Conservation (phyloP, 495 filamentous ascomycete genomes). For the Glutinoglossum americanum region DNA sequence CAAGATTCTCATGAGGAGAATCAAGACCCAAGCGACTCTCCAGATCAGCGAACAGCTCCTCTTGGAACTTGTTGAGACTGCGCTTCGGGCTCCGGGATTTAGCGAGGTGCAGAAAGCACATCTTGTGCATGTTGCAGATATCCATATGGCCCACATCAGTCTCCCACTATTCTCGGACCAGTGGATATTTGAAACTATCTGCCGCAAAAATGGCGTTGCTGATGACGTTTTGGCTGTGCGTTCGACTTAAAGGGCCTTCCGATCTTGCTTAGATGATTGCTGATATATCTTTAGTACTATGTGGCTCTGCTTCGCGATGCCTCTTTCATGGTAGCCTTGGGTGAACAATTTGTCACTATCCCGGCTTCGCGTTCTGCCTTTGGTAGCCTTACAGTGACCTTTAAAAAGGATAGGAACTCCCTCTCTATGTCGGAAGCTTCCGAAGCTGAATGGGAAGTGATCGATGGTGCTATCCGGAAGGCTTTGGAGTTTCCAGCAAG, state of each 20-base stretch:
- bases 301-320: background rate
- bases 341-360: background rate
- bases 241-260: background rate
- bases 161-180: background rate
- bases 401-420: background rate
- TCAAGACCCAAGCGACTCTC: constrained; percentile 13
- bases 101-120: constrained; percentile 12
- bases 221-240: background rate
- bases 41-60: constrained; percentile 32
- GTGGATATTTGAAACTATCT: constrained; percentile 4
- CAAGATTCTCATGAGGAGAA: constrained; percentile 20
- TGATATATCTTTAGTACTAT: background rate
- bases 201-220: background rate
- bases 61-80: constrained; percentile 11
- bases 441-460: background rate
- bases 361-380: background rate
- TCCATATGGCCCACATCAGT: background rate
- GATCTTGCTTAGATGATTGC: background rate
- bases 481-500: background rate
- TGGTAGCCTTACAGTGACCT: background rate
- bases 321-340: background rate
- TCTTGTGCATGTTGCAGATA: background rate
- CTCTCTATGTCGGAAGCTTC: background rate
- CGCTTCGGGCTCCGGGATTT: constrained; percentile 13
- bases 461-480: background rate